These are phyloP conservation scores for Thraustotheca clavata DNA, from an alignment of 352 stramenopile genomes.

Conservation along the genomic window DNA sequence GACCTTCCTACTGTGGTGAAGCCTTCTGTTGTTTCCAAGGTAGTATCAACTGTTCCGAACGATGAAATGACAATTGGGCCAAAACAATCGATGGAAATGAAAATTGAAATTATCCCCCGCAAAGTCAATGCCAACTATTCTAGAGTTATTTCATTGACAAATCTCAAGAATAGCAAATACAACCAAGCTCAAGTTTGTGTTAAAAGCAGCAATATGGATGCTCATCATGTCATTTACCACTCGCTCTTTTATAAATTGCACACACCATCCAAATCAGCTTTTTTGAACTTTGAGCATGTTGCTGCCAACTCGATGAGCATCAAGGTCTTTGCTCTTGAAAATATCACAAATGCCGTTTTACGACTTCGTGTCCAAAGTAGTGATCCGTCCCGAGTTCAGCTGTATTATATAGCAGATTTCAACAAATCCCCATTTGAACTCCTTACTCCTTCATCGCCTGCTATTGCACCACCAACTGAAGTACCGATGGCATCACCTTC, in stretches of 20 bases:
- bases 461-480: background rate
- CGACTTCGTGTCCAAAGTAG: conserved; percentile 73
- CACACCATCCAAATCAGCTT: conserved; percentile 74
- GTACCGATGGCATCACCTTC: conserved; percentile 8
- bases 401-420: conserved; percentile 46
- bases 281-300: conserved; percentile 84
- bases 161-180: conserved; percentile 81
- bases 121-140: conserved; percentile 88
- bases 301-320: conserved; percentile 77
- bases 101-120: conserved; percentile 84
- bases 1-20: conserved; percentile 82
- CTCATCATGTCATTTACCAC: conserved; percentile 86
- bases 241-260: conserved; percentile 86
- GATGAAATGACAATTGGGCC: conserved; percentile 79
- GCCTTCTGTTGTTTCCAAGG: conserved; percentile 79
- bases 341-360: conserved; percentile 77
- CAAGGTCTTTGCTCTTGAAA: conserved; percentile 84
- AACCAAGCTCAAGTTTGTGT: conserved; percentile 83
- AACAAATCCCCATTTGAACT: background rate
- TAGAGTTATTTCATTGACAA: conserved; percentile 77
- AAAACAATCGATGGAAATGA: conserved; percentile 81
- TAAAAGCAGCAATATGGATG: conserved; percentile 86
- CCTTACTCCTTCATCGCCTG: background rate
- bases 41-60: conserved; percentile 83
- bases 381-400: conserved; percentile 50